Percentiles rank a stretch among this genome's conserved stretches.
phyloP scores from a whole-genome alignment of 805 yeast genomes.

The Candida caryicola region DNA sequence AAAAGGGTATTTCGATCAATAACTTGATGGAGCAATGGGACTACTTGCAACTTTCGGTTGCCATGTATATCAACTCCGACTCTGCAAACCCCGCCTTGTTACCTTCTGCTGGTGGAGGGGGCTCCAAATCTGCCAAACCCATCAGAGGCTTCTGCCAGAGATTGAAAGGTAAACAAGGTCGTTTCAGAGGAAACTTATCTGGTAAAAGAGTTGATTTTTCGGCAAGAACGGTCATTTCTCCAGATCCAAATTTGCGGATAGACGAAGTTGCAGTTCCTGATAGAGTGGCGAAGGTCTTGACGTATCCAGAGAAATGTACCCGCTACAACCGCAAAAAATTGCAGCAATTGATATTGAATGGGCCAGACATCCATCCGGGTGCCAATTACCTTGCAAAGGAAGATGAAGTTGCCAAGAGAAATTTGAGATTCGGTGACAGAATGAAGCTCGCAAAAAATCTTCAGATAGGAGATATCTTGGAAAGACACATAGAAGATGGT shows the following conservation, averaged over 20 bases:
- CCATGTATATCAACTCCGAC: conserved; percentile 96
- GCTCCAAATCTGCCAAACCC: conserved; percentile 60
- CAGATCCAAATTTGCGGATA: conserved; percentile 91
- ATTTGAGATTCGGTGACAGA: conserved; percentile 85
- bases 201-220: conserved; percentile 99
- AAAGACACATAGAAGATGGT: conserved; percentile 95
- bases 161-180: conserved; percentile 96
- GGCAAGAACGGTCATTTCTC: conserved; percentile 97
- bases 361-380: conserved; percentile 91
- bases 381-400: conserved; percentile 87
- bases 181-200: conserved; percentile 95
- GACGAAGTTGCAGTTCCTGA: conserved; percentile 99
- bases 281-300: conserved; percentile 89
- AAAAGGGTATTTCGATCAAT: conserved; percentile 89
- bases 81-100: conserved; percentile 77
- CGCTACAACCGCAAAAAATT: conserved; percentile 79
- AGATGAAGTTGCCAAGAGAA: conserved; percentile 82
- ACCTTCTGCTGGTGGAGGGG: conserved; percentile 64
- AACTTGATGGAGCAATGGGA: conserved; percentile 99
- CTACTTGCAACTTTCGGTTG: conserved; percentile 88
- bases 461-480: conserved; percentile 88
- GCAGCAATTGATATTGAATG: conserved; percentile 70
- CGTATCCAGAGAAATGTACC: conserved; percentile 94
- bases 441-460: conserved; percentile 70
- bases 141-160: conserved; percentile 97